Base-by-base conservation (phyloP, 176 grass and related monocot species). In the Zea luxurians region DNA sequence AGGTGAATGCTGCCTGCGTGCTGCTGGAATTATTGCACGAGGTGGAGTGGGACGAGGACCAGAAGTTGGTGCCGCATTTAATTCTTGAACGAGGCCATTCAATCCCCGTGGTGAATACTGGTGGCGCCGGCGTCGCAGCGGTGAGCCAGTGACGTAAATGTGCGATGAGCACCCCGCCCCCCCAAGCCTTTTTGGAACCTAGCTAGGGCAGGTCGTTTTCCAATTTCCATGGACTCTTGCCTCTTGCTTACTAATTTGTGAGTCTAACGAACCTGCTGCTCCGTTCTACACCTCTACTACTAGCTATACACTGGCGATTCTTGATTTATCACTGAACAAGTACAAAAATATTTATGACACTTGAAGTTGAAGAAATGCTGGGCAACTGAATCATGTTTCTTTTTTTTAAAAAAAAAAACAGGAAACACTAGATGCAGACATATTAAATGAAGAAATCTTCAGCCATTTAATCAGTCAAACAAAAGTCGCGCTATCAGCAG, bases 31-130 rank as follows among this genome's bases (percentile, higher is more conserved):
- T 16, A 59, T 50, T 73, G 68, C 60, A 52, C 7, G 48, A 18
- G 41, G 45, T 37, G 67, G 61, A 3, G 10, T 4, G 17, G 11
- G 0, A 10, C 13, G 13, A 61, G 76, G 34, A 13, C 59, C 69
- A 71, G 47, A 71, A 17, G 64, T 78, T 0, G 73, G 66, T 77
- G 73, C 21, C 55, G 79, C 38, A 49, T 82, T 82, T 55, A 64
- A 76, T 53, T 54, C 74, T 87, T 44, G 41, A 48, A 60, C 21
- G 17, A 34, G 21, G 53, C 54, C 27, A 64, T 80, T 84, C 86
- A 88, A 75, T 83, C 75, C 54, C 70, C 2, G 18, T 7, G 69
- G 52, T 79, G 75, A 40, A 27, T 21, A 64, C 37, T 2, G 15
- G 48, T 37, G 53, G 61, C 16, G 61, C 10, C 18, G 49, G 49